Percentiles rank a stretch among this genome's conserved stretches.
These are phyloP conservation scores for Termitomyces sp. DNA, from an alignment of 768 basidiomycete species.

Conservation along the genomic window DNA sequence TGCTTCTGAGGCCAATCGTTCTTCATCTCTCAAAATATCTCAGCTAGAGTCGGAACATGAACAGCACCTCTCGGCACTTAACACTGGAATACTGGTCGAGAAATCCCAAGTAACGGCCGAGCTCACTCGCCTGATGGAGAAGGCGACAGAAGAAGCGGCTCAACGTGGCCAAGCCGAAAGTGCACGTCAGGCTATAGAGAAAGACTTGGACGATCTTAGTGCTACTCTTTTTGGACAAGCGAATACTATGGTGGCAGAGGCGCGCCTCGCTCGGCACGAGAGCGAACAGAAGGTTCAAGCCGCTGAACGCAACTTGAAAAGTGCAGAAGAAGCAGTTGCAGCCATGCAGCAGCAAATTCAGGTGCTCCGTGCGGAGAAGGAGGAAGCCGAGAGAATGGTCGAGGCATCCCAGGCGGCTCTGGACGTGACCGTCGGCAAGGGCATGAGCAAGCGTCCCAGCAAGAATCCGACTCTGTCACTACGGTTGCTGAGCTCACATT, in stretches of 20 bases:
- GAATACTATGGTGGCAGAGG: constrained; percentile 97
- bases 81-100: constrained; percentile 91
- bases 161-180: constrained; percentile 88
- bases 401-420: constrained; percentile 48
- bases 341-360: constrained; percentile 88
- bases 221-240: constrained; percentile 89
- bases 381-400: constrained; percentile 53
- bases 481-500: constrained; percentile 63
- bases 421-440: constrained; percentile 77
- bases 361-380: constrained; percentile 63
- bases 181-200: constrained; percentile 81
- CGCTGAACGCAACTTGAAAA: constrained; percentile 72
- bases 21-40: constrained; percentile 64
- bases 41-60: constrained; percentile 83
- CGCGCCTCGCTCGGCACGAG: constrained; percentile 60
- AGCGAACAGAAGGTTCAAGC: constrained; percentile 77
- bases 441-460: constrained; percentile 45
- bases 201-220: constrained; percentile 93
- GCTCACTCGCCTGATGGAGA: constrained; percentile 91
- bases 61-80: constrained; percentile 85
- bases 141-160: constrained; percentile 92
- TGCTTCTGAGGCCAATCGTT: constrained; percentile 54
- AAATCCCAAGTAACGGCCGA: constrained; percentile 87
- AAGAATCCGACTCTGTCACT: constrained; percentile 29
- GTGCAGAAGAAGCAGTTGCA: constrained; percentile 85